These are phyloP conservation scores for Oryza meridionalis DNA, from an alignment of 176 grass and related monocot species.

Conservation along the genomic window DNA sequence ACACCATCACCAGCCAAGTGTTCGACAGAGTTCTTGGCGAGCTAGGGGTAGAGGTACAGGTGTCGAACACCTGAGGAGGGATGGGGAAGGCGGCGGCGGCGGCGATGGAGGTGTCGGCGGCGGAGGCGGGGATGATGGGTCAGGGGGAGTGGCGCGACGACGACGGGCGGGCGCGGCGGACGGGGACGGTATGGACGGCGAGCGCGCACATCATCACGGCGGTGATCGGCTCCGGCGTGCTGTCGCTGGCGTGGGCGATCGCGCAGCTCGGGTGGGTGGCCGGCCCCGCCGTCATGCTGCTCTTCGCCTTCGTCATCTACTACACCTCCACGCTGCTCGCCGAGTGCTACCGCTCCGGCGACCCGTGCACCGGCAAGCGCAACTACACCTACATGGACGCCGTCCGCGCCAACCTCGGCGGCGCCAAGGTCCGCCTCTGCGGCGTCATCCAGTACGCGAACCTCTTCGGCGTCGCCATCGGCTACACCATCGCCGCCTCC, in stretches of 20 bases:
- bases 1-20: neutral
- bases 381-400: conserved; percentile 97
- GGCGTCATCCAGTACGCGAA: conserved; percentile 69
- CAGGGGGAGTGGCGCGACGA: conserved; percentile 55
- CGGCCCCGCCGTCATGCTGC: conserved; percentile 84
- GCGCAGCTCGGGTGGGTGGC: conserved; percentile 88
- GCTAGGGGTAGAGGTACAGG: neutral
- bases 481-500: conserved; percentile 74
- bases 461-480: conserved; percentile 76
- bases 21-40: neutral
- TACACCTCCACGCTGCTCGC: conserved; percentile 89
- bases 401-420: conserved; percentile 76
- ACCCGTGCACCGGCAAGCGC: conserved; percentile 66
- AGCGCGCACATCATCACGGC: conserved; percentile 96
- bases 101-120: conserved; percentile 15
- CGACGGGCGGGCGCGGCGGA: conserved; percentile 54
- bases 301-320: conserved; percentile 91
- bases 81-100: conserved; percentile 15
- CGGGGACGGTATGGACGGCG: conserved; percentile 90
- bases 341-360: conserved; percentile 89
- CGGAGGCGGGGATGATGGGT: conserved; percentile 32
- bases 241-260: conserved; percentile 91
- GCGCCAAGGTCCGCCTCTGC: conserved; percentile 57
- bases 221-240: conserved; percentile 88
- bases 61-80: neutral